These are phyloP conservation scores for Talaromyces sp. DNA, from an alignment of 2,329 filamentous ascomycete species.

Conservation along the genomic window DNA sequence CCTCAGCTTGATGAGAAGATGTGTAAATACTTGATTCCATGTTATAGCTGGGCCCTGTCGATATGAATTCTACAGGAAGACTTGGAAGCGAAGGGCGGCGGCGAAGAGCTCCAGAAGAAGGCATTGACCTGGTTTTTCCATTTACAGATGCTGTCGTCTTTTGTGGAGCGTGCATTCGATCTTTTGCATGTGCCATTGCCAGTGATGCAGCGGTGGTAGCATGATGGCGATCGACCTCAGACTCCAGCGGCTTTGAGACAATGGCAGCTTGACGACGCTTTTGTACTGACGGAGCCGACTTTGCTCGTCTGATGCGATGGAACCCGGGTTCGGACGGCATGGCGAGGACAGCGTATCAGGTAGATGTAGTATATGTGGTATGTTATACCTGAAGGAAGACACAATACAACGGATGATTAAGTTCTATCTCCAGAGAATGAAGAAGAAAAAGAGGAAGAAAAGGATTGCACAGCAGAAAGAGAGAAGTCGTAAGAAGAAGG, in stretches of 20 bases:
- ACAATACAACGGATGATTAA: conserved; percentile 15
- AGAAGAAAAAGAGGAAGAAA: background rate
- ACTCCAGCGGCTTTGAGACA: conserved; percentile 28
- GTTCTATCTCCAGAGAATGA: background rate
- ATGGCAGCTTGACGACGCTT: conserved; percentile 25
- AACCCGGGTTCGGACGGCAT: conserved; percentile 28
- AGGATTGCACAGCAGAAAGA: background rate
- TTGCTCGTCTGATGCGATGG: conserved; percentile 35
- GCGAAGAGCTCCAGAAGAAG: conserved; percentile 21
- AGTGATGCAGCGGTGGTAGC: conserved; percentile 42
- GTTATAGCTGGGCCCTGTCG: conserved; percentile 2
- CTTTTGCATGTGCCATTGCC: conserved; percentile 40
- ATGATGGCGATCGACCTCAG: conserved; percentile 31
- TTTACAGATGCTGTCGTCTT: conserved; percentile 15
- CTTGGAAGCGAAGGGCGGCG: conserved; percentile 23
- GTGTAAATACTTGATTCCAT: background rate
- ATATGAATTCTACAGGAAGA: conserved; percentile 18
- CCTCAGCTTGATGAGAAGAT: background rate
- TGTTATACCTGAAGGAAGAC: conserved; percentile 12
- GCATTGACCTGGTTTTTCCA: conserved; percentile 26
- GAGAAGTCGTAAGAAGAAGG: background rate
- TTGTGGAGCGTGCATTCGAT: conserved; percentile 25
- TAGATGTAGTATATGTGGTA: conserved; percentile 11
- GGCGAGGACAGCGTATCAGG: conserved; percentile 17
- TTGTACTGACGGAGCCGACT: conserved; percentile 39